These are phyloP conservation scores for Lycium barbarum DNA, from an alignment of 257 asterid species.

Conservation along the genomic window DNA sequence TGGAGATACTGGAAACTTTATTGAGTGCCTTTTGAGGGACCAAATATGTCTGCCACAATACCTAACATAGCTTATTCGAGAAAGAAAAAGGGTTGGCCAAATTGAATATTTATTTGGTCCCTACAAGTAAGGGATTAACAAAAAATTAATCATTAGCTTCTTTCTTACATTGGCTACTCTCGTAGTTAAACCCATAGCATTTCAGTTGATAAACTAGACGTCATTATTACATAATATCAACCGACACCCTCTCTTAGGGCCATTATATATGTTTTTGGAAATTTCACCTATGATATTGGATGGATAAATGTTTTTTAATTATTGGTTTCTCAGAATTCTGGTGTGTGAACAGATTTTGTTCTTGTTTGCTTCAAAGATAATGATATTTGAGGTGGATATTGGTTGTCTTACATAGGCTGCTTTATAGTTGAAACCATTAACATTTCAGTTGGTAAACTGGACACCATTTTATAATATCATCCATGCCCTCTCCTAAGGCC, in stretches of 20 bases:
- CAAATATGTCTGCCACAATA: slow-evolving; percentile 24
- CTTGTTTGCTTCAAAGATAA: not conserved
- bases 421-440: not conserved
- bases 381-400: not conserved
- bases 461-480: too few species aligned
- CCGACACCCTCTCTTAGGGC: not conserved
- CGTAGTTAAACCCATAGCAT: not conserved
- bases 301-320: not conserved
- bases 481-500: not conserved
- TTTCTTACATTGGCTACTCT: not conserved
- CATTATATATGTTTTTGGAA: not conserved
- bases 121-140: not conserved
- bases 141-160: not conserved
- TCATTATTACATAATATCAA: not conserved
- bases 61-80: not conserved
- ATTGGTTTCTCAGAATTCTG: not conserved
- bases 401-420: not conserved
- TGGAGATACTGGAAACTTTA: slow-evolving; percentile 16
- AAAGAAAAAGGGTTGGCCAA: not conserved
- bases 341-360: not conserved
- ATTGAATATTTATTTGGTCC: slow-evolving; percentile 12
- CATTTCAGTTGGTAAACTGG: not conserved
- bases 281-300: not conserved
- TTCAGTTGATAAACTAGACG: slow-evolving; percentile 2
- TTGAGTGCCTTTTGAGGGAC: slow-evolving; percentile 19